Conservation (phyloP, 73 alveolate species). For the Breviolum minutum region DNA sequence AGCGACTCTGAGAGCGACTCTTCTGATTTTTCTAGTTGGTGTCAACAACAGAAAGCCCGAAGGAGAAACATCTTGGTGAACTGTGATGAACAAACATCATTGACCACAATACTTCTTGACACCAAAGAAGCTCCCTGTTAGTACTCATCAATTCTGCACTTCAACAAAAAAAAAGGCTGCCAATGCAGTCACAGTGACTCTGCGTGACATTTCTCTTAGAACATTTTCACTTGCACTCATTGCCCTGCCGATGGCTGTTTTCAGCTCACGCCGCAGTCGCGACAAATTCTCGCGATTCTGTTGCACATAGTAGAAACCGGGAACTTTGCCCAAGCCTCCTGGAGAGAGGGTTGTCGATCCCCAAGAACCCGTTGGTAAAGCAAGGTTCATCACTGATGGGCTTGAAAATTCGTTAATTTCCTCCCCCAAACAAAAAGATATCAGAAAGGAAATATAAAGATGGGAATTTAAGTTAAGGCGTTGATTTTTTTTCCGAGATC, state of each 20-base stretch:
- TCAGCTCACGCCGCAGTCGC: constrained; percentile 80
- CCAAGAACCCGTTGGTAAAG: neutral
- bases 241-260: constrained; percentile 41
- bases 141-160: neutral
- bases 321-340: constrained; percentile 94
- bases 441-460: no score
- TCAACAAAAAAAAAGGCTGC: neutral
- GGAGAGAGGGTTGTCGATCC: no score
- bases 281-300: constrained; percentile 65
- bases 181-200: neutral
- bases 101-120: neutral
- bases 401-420: neutral
- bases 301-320: constrained; percentile 85
- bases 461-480: no score
- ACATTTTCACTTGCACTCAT: constrained; percentile 9
- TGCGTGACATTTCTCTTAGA: neutral
- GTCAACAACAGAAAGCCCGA: no score
- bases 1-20: no score
- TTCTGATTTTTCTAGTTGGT: no score
- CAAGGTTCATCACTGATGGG: neutral
- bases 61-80: no score
- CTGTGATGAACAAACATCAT: no score
- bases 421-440: no score
- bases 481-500: no score
- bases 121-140: neutral